Base-by-base conservation (phyloP, 768 basidiomycete genomes). In the Austroboletus festivus region DNA sequence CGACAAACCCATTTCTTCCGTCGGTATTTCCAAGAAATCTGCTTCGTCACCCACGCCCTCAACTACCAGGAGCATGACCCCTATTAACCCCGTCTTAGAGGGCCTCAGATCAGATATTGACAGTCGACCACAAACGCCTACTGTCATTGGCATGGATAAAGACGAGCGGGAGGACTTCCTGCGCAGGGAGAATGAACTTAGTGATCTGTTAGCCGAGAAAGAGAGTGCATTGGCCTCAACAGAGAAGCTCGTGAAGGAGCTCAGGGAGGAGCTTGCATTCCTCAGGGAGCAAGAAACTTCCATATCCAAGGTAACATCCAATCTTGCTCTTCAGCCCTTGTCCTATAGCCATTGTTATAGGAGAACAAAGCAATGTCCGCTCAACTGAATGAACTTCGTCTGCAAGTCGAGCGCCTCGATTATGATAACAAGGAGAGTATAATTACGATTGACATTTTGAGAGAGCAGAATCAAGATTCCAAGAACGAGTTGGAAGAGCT, bases 151-250 rank as follows among this genome's bases (percentile, higher is more conserved):
- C 19, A 66, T 98, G 56, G 94, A 96, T 55, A 93, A 93, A 73
- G 96, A 98, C 60, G 96, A 99, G 71, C 75, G 94, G 50, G 96
- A 99, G 56, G 96, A 98, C 44, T 99, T 98, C 78, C 70, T 99
- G 69, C 84, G 82, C 64, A 71, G 96, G 52, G 96, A 99, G 78
- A 98, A 98, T 58, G 96, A 99, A 68, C 76, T 99, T 47, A 94
- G 85, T 52, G 96, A 99, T 68, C 76, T 83, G 56, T 75, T 99
- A 38, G 90, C 91, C 4, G 95, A 97, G 73, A 90, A 80, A 74
- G 96, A 98, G 73, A 83, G 85, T 23, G 78, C 84, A 10, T 73
- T 98, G 33, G 74, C 71, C 28, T 76, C 85, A 24, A 88, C 89
- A 34, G 89, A 93, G 63, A 95, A 93, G 73, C 72, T 91, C 22